Conservation (phyloP, 768 basidiomycete genomes). For the Neoboletus brunneissimus region DNA sequence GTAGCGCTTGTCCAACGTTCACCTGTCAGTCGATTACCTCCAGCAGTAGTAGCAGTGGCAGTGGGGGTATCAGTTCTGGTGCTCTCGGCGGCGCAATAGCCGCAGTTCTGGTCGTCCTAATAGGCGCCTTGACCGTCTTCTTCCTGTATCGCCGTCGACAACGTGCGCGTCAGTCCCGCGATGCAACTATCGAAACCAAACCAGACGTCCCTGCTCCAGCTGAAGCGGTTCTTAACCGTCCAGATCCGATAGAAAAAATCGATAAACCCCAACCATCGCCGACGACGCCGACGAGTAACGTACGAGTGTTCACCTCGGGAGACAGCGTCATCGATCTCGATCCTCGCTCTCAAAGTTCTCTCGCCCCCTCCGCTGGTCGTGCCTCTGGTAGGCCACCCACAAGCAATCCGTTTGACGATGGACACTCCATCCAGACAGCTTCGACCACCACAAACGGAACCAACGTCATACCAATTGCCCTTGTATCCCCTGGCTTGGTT, state of each 20-base stretch:
- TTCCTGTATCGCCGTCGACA: slow-evolving; percentile 64
- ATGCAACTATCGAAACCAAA: slow-evolving; percentile 39
- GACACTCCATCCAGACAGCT: slow-evolving; percentile 74
- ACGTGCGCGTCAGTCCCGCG: slow-evolving; percentile 38
- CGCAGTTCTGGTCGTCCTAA: slow-evolving; percentile 59
- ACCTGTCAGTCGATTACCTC: slow-evolving; percentile 43
- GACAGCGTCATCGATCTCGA: slow-evolving; percentile 59
- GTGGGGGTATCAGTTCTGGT: slow-evolving; percentile 55
- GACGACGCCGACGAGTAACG: slow-evolving; percentile 28
- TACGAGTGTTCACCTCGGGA: slow-evolving; percentile 50
- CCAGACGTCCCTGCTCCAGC: slow-evolving; percentile 71
- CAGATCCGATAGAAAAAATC: slow-evolving; percentile 77
- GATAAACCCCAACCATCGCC: slow-evolving; percentile 47
- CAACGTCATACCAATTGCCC: slow-evolving; percentile 84
- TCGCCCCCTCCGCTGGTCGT: slow-evolving; percentile 9
- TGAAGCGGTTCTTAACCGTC: slow-evolving; percentile 73
- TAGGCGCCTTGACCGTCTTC: slow-evolving; percentile 47
- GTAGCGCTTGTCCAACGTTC: slow-evolving; percentile 51
- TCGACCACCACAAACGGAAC: slow-evolving; percentile 73
- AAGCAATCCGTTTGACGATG: slow-evolving; percentile 75
- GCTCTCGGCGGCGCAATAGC: slow-evolving; percentile 74
- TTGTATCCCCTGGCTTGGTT: slow-evolving; percentile 60
- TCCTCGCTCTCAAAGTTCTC: slow-evolving; percentile 43
- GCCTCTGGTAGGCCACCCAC: slow-evolving; percentile 20
- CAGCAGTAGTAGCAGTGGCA: slow-evolving; percentile 25